Conservation (phyloP, 495 filamentous ascomycete species). For the Aspergillus affinis region DNA sequence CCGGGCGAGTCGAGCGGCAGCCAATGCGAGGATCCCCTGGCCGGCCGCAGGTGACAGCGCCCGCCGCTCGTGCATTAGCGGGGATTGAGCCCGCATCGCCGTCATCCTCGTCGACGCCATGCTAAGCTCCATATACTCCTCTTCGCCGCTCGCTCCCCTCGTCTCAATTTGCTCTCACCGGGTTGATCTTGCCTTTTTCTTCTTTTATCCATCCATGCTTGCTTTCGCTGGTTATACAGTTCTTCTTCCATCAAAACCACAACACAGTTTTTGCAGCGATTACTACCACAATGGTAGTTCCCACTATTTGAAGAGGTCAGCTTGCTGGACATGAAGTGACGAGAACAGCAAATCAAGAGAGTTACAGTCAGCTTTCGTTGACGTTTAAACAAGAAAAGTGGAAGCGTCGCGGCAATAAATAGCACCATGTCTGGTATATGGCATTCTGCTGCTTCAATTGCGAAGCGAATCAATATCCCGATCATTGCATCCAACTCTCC, state of each 20-base stretch:
- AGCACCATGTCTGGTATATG: slow-evolving; percentile 15
- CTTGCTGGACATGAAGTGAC: not conserved
- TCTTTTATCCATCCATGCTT: not conserved
- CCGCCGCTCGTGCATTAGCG: slow-evolving; percentile 14
- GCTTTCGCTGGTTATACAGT: not conserved
- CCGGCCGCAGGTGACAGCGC: slow-evolving; percentile 14
- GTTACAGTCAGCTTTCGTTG: not conserved
- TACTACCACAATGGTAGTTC: not conserved
- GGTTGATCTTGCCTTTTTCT: slow-evolving; percentile 5
- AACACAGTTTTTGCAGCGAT: not conserved
- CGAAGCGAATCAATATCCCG: slow-evolving; percentile 73
- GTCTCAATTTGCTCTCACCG: slow-evolving; percentile 1
- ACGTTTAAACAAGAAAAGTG: not conserved
- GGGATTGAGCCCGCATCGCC: not conserved
- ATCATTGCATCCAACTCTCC: slow-evolving; percentile 66
- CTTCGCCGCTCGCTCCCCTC: not conserved
- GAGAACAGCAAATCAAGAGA: not conserved
- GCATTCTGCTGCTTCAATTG: slow-evolving; percentile 43
- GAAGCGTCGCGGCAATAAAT: not conserved
- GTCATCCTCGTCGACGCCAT: not conserved
- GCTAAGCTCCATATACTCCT: not conserved
- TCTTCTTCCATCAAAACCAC: not conserved
- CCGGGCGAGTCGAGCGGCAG: slow-evolving; percentile 2
- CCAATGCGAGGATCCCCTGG: not conserved
- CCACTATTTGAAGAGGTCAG: not conserved